Evolutionary conservation across 345 rosid genomes (phyloP).

Genomic region (Erucastrum elatum): DNA sequence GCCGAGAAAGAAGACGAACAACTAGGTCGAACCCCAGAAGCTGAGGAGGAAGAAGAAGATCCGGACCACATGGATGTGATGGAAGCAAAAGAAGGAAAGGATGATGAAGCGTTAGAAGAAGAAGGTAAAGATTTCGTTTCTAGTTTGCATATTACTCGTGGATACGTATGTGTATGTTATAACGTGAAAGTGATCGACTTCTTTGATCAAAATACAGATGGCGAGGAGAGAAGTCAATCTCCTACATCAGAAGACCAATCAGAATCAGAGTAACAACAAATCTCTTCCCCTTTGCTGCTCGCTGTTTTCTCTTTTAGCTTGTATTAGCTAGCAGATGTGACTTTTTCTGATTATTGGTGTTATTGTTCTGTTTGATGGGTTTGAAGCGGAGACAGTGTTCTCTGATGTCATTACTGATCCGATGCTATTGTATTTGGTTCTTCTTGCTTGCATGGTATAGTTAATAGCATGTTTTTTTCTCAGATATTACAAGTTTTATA

Average conservation of each 20-base stretch:
- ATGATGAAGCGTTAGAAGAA: conserved; percentile 25
- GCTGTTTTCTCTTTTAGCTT: background rate
- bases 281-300: conserved; percentile 26
- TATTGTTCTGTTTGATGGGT: conserved; percentile 30
- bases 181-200: conserved; percentile 28
- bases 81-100: background rate
- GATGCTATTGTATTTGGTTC: conserved; percentile 8
- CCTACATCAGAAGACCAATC: conserved; percentile 58
- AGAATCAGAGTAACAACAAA: conserved; percentile 50
- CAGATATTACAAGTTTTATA: background rate
- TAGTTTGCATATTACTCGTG: background rate
- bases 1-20: conserved; percentile 45
- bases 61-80: conserved; percentile 7
- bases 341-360: conserved; percentile 23
- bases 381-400: background rate
- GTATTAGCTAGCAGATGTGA: conserved; percentile 5
- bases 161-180: conserved; percentile 4
- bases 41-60: conserved; percentile 30
- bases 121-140: conserved; percentile 21
- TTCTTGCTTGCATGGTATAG: conserved; percentile 46
- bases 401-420: conserved; percentile 5
- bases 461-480: background rate
- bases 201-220: conserved; percentile 43
- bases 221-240: conserved; percentile 54
- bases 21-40: conserved; percentile 33